A percentile compares a stretch with the other conserved stretches of the same genome.
Conservation (phyloP, 2,329 filamentous ascomycete genomes). For the Aspergillus persii region DNA sequence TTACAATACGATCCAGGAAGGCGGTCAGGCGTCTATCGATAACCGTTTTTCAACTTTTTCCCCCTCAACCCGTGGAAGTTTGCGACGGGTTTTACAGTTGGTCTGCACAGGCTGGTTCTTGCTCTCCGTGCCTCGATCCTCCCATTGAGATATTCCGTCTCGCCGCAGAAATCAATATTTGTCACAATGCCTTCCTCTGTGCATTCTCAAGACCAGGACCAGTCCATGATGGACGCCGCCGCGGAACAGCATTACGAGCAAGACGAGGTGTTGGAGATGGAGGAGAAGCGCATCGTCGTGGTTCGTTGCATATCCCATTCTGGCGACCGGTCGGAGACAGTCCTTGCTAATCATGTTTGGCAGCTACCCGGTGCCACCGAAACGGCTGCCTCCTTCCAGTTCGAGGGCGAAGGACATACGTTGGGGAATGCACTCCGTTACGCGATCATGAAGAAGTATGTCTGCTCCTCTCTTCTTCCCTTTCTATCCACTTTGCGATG, state of each 20-base stretch:
- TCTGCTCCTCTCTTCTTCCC: constrained; percentile 4
- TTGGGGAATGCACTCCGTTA: constrained; percentile 91
- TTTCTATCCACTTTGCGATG: neutral
- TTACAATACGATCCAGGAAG: constrained; percentile 4
- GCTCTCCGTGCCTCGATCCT: neutral
- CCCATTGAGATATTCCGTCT: neutral
- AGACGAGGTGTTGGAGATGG: constrained; percentile 37
- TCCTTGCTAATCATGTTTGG: neutral
- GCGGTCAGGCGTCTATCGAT: constrained; percentile 22
- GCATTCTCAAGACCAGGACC: constrained; percentile 40
- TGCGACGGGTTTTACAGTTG: constrained; percentile 1
- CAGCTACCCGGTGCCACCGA: constrained; percentile 81
- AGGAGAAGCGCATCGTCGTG: constrained; percentile 60
- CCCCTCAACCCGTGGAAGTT: neutral
- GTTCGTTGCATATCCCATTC: constrained; percentile 41
- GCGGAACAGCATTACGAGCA: constrained; percentile 48
- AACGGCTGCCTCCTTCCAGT: constrained; percentile 91
- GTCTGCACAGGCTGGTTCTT: neutral
- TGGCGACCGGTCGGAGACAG: neutral
- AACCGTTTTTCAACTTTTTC: constrained; percentile 19
- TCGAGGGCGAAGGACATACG: constrained; percentile 90
- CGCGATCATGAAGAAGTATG: constrained; percentile 98
- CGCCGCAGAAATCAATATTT: neutral
- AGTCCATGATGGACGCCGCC: constrained; percentile 41
- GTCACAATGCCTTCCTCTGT: constrained; percentile 37